Conservation (phyloP, 2,329 filamentous ascomycete species). For the Diaporthe capsici region DNA sequence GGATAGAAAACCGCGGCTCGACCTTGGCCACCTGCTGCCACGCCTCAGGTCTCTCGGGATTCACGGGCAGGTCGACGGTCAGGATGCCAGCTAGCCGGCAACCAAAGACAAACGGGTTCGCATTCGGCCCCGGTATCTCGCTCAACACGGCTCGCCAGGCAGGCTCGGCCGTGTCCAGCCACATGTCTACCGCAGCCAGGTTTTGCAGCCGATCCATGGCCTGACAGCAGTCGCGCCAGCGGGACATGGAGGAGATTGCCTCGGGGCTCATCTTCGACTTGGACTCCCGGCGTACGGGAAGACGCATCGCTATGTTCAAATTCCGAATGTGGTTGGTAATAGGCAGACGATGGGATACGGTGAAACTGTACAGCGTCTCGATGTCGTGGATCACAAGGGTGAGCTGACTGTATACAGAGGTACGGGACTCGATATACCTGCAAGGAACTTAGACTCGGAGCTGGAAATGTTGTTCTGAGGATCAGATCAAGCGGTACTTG, state of each 20-base stretch:
- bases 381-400: conserved; percentile 14
- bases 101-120: not conserved
- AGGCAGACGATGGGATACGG: conserved; percentile 12
- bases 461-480: not conserved
- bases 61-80: conserved; percentile 17
- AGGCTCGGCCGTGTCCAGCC: conserved; percentile 16
- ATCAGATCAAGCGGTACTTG: conserved; percentile 9
- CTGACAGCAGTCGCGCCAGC: conserved; percentile 13
- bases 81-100: conserved; percentile 2
- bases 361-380: conserved; percentile 14
- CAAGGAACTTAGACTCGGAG: not conserved
- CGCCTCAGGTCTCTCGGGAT: conserved; percentile 14
- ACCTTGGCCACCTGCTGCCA: conserved; percentile 13
- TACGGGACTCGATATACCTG: conserved; percentile 10
- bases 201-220: conserved; percentile 15
- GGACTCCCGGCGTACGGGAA: conserved; percentile 12
- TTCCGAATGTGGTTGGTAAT: conserved; percentile 3
- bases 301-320: conserved; percentile 7
- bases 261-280: conserved; percentile 14
- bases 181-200: conserved; percentile 10
- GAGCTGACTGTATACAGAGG: not conserved
- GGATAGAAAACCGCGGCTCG: conserved; percentile 14
- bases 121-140: conserved; percentile 20
- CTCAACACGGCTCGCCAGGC: conserved; percentile 17
- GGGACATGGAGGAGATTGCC: conserved; percentile 13